Evolutionary conservation across 2,329 filamentous ascomycete species (phyloP).

Genomic region (Exophiala sp.): DNA sequence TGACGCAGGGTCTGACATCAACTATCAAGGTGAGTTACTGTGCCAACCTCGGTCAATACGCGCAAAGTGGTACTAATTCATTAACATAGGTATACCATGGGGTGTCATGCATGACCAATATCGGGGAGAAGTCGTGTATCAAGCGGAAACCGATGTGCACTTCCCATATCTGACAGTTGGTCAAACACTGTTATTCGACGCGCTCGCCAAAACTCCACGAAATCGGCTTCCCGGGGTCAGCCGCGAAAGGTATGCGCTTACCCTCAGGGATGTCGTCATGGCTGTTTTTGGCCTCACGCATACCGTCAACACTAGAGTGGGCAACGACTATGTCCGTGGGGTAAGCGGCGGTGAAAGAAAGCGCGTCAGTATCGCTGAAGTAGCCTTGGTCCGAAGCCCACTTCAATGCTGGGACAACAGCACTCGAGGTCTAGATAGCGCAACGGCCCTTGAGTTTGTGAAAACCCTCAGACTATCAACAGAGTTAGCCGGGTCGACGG

Average conservation of each 20-base stretch:
- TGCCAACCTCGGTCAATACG: too few species aligned
- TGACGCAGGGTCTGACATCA: slow-evolving; percentile 64
- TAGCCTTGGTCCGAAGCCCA: slow-evolving; percentile 26
- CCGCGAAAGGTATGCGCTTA: slow-evolving; percentile 17
- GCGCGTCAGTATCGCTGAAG: slow-evolving; percentile 63
- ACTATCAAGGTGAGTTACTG: slow-evolving; percentile 73
- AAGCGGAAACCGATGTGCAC: slow-evolving; percentile 50
- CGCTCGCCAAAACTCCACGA: slow-evolving; percentile 48
- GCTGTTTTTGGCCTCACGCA: slow-evolving; percentile 56
- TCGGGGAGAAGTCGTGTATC: slow-evolving; percentile 52
- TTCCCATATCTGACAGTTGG: slow-evolving; percentile 48
- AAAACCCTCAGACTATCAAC: slow-evolving; percentile 47
- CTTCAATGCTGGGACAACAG: slow-evolving; percentile 42
- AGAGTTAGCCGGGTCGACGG: slow-evolving; percentile 46
- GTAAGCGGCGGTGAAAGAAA: slow-evolving; percentile 65
- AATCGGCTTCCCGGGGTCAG: slow-evolving; percentile 15
- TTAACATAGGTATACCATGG: too few species aligned
- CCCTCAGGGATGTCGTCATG: slow-evolving; percentile 46
- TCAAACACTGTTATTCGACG: slow-evolving; percentile 41
- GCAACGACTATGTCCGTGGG: slow-evolving; percentile 60
- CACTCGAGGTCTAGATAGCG: slow-evolving; percentile 48
- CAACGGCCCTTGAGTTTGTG: slow-evolving; percentile 54
- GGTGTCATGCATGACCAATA: slow-evolving; percentile 43
- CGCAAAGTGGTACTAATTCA: too few species aligned
- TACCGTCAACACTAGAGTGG: slow-evolving; percentile 60